Base-by-base conservation (phyloP, 75 land plant genomes). In the Chamaecyparis obtusa region DNA sequence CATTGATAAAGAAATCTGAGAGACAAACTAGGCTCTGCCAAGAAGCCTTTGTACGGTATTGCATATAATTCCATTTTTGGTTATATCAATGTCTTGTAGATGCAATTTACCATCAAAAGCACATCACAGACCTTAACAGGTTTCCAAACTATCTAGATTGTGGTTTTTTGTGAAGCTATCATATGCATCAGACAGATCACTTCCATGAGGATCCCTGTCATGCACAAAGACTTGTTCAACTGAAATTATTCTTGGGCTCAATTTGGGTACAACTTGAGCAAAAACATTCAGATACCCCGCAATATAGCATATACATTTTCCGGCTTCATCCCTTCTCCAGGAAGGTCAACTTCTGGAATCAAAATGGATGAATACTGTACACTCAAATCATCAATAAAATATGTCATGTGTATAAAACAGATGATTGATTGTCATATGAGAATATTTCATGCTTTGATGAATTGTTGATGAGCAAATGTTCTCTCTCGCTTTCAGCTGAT, bases 171-270 rank as follows among this genome's bases (percentile, higher is more conserved):
- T 16, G 37, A 36, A 39, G 19, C 80, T 15, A 17, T 37, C 80
- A 17, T 77, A 21, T 77, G 80, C 44, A 77, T 78, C 81, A 78
- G 27, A 78, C 81, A 78, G 81, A 78, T 78, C 81, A 78, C 81
- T 78, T 78, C 81, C 81, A 19, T 24, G 10, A 78, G 81, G 81
- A 78, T 78, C 44, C 81, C 81, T 78, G 81, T 78, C 81, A 78
- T 78, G 46, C 81, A 78, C 81, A 78, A 7, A n/a, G 43, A 78
- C 46, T 78, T 78, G 46, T 39, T 78, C 41, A 78, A 78, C n/a
- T 24, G 11, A 41, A 78, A 39, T 78, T n/a, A 17, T 43, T 41
- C 81, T 78, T 41, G 39, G 43, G 81, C 81, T 39, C 69, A 24
- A n/a, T 27, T 64, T 6, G 9, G n/a, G 43, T 10, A 41, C 17